Conservation (phyloP, 345 rosid genomes). For the Citrus australasica region DNA sequence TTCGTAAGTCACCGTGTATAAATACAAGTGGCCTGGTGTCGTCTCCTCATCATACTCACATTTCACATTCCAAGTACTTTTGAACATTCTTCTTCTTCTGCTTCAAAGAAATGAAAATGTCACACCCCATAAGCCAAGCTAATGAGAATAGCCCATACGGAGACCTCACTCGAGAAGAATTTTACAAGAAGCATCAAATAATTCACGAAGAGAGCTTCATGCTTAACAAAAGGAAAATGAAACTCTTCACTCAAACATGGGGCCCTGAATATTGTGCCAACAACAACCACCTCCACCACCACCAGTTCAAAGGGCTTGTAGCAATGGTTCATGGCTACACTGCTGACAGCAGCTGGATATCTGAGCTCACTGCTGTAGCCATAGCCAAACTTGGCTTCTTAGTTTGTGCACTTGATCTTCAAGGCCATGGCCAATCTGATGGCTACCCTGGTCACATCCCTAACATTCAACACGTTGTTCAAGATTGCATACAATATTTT, state of each 20-base stretch:
- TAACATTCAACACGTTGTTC: slow-evolving; percentile 12
- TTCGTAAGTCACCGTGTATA: no score
- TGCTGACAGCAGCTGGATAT: slow-evolving; percentile 31
- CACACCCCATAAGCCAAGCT: slow-evolving; percentile 30
- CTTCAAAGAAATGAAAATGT: slow-evolving; percentile 11
- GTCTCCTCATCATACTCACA: no score
- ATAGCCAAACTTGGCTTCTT: slow-evolving; percentile 28
- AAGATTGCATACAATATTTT: slow-evolving; percentile 22
- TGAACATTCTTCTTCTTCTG: no score
- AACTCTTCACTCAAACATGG: slow-evolving; percentile 34
- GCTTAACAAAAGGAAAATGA: slow-evolving; percentile 21
- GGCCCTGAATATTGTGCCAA: background rate
- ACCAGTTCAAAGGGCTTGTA: slow-evolving; percentile 19
- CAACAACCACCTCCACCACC: background rate
- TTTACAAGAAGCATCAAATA: slow-evolving; percentile 26
- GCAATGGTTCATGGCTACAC: slow-evolving; percentile 37
- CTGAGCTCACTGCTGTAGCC: slow-evolving; percentile 29
- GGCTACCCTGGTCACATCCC: slow-evolving; percentile 28
- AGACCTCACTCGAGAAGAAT: slow-evolving; percentile 26
- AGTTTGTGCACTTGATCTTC: slow-evolving; percentile 29
- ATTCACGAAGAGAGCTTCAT: slow-evolving; percentile 21
- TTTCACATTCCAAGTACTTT: no score
- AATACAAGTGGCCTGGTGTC: no score
- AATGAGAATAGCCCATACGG: slow-evolving; percentile 28
- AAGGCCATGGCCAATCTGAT: slow-evolving; percentile 32